These are phyloP conservation scores for Mycena crocata DNA, from an alignment of 768 basidiomycete species.

Conservation along the genomic window DNA sequence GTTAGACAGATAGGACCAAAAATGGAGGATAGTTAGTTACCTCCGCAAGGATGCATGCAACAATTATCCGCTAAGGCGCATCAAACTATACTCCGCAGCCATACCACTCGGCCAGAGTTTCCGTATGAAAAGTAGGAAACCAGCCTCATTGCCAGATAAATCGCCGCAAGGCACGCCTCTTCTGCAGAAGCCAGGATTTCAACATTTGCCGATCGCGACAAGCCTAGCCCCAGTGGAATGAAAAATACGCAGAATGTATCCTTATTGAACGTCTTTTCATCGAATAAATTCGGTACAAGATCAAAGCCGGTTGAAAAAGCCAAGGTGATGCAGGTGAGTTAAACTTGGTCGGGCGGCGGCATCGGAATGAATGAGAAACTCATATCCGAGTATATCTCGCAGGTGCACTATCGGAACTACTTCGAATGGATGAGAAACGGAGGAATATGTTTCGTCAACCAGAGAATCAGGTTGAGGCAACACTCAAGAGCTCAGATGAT, in stretches of 20 bases:
- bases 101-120: constrained; percentile 82
- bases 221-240: constrained; percentile 76
- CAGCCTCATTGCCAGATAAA: constrained; percentile 79
- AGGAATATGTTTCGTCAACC: constrained; percentile 35
- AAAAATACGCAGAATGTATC: constrained; percentile 67
- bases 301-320: constrained; percentile 69
- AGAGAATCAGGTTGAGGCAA: constrained; percentile 46
- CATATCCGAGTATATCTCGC: constrained; percentile 66
- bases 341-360: constrained; percentile 64
- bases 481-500: constrained; percentile 60
- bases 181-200: constrained; percentile 78
- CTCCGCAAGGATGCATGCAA: constrained; percentile 82
- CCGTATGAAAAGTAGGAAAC: constrained; percentile 72
- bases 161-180: constrained; percentile 77
- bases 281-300: constrained; percentile 47
- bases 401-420: constrained; percentile 66
- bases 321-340: constrained; percentile 69
- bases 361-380: constrained; percentile 68
- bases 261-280: constrained; percentile 47
- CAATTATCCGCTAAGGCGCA: constrained; percentile 65
- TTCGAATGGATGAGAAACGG: constrained; percentile 62
- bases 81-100: constrained; percentile 76
- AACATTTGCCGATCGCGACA: constrained; percentile 77
- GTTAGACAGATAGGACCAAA: constrained; percentile 6
- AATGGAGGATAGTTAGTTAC: constrained; percentile 51